Base-by-base conservation (phyloP, 1,284 basidiomycete species). In the Fomes fomentarius region DNA sequence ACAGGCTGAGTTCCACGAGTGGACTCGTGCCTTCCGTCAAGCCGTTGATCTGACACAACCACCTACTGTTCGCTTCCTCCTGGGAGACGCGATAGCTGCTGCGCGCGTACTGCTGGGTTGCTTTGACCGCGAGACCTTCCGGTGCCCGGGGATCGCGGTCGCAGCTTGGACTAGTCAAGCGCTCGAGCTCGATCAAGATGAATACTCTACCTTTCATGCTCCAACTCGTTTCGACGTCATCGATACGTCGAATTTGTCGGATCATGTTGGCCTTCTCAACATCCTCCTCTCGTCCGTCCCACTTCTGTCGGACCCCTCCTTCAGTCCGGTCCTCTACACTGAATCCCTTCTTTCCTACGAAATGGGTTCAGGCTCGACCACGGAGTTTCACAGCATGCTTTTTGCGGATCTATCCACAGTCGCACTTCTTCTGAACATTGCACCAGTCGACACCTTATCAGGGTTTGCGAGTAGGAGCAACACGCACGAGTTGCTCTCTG, bases 401-500 rank as follows among this genome's bases (percentile, higher is more conserved):
- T 71, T 69, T 45, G 70, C 69, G 2, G 75, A 79, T 55, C 33
- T 78, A 7, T 61, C 70, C 15, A 65, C 67, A 0, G 61, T 79
- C 6, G 69, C 70, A 3, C 58, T 79, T 3, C 69, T 82, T 21
- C 52, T 82, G 15, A 77, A 74, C 3, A 37, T 82, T 1, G 57
- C 64, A 12, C 81, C 81, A 0, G 52, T 72, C 10, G 65, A 71
- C n/a, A 76, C 71, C 42, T 41, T 80, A 9, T 74, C 78, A 0
- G 72, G 73, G 0, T 80, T 78, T 58, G 70, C 71, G 2, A 71
- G 71, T 1, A 67, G 66, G 3, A 79, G 75, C 8, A 77, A 78
- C 58, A 64, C 68, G 0, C 72, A 80, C 44, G 80, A 83, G 57
- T 47, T 76, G 0, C 7, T 73, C n/a, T 22, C 19, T 2, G 2